These are phyloP conservation scores for Kazachstania viticola DNA, from an alignment of 805 yeast genomes.

Conservation along the genomic window DNA sequence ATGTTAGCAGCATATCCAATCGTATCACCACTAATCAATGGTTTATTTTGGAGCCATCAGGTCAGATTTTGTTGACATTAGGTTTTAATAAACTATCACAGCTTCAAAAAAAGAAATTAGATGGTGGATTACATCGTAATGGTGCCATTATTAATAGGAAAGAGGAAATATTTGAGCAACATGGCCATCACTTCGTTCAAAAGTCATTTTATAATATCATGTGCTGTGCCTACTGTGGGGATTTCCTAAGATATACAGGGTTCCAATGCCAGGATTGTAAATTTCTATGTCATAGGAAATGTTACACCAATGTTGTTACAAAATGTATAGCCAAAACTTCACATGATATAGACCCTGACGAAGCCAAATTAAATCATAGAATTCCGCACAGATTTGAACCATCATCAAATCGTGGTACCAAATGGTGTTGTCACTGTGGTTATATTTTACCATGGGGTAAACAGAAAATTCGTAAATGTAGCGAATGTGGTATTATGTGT, in stretches of 20 bases:
- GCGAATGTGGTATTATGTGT: conserved; percentile 90
- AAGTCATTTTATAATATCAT: conserved; percentile 91
- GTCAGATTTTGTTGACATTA: conserved; percentile 68
- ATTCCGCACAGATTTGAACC: conserved; percentile 95
- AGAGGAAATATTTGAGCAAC: conserved; percentile 79
- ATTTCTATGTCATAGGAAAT: conserved; percentile 69
- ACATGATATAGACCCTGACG: conserved; percentile 58
- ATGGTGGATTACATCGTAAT: conserved; percentile 79
- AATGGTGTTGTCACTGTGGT: conserved; percentile 99
- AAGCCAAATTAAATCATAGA: conserved; percentile 79
- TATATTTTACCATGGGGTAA: conserved; percentile 91
- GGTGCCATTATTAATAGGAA: conserved; percentile 95
- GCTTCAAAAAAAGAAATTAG: conserved; percentile 33
- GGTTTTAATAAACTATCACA: conserved; percentile 64
- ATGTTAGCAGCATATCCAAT: conserved; percentile 1
- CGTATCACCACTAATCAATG: conserved; percentile 54
- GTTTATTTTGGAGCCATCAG: conserved; percentile 90
- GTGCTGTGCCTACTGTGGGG: conserved; percentile 97
- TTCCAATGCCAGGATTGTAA: conserved; percentile 79
- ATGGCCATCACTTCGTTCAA: conserved; percentile 94
- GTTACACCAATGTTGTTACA: conserved; percentile 70
- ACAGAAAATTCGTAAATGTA: conserved; percentile 83
- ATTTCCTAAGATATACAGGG: conserved; percentile 79
- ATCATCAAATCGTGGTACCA: conserved; percentile 85
- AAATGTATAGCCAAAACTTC: conserved; percentile 74